phyloP scores from a whole-genome alignment of 2,329 filamentous ascomycete genomes.

The Epichloe gansuensis region DNA sequence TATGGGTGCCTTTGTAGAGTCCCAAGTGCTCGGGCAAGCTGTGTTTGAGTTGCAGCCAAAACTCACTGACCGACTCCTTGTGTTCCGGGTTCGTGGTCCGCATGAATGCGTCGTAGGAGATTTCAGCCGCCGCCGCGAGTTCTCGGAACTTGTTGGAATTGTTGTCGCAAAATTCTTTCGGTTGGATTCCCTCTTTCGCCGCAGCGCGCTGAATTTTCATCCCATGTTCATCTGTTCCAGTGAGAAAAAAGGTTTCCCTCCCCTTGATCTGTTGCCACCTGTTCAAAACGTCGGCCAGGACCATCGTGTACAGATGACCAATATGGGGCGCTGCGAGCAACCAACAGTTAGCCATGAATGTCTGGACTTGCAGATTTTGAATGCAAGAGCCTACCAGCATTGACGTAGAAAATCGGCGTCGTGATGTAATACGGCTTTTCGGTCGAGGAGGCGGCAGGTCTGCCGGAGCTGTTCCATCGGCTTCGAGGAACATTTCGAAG shows the following conservation, averaged over 20 bases:
- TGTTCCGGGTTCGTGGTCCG: constrained; percentile 80
- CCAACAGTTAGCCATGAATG: neutral
- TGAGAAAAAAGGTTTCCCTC: constrained; percentile 59
- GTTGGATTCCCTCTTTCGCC: constrained; percentile 51
- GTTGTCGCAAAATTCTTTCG: constrained; percentile 78
- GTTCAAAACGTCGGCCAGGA: constrained; percentile 83
- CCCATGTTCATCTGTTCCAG: constrained; percentile 93
- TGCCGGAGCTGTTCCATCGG: constrained; percentile 22
- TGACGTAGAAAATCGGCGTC: constrained; percentile 97
- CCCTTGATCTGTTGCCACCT: constrained; percentile 76
- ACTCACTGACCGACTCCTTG: constrained; percentile 71
- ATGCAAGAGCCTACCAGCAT: constrained; percentile 51
- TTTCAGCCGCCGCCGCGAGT: constrained; percentile 54
- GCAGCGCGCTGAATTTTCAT: constrained; percentile 94
- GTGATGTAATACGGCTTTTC: constrained; percentile 88
- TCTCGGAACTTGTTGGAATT: constrained; percentile 69
- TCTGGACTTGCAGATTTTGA: too few species aligned
- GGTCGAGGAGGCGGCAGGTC: constrained; percentile 3
- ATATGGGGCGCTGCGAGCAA: constrained; percentile 63
- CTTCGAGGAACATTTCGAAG: constrained; percentile 9
- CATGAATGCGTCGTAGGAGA: constrained; percentile 78
- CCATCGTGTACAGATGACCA: constrained; percentile 87
- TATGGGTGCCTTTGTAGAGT: constrained; percentile 75
- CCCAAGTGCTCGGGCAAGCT: constrained; percentile 46
- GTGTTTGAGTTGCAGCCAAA: constrained; percentile 66